Conservation (phyloP, 176 grass and related monocot species). For the Hsuehochloa calcarea region DNA sequence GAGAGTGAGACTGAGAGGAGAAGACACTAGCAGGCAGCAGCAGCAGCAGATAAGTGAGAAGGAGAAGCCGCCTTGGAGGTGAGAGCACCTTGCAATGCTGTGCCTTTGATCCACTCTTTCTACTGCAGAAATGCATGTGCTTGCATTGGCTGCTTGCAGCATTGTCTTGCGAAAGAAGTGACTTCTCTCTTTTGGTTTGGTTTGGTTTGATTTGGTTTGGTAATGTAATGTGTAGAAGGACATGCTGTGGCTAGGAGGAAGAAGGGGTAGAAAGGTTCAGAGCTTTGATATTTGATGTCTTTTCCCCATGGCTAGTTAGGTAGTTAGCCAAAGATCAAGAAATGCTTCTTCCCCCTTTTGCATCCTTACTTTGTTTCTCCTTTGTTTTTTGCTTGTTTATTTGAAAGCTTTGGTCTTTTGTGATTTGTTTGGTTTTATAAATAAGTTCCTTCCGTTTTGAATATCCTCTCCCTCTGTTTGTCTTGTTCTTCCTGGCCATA, state of each 20-base stretch:
- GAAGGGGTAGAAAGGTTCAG: not conserved
- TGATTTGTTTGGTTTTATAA: not conserved
- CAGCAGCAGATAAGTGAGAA: not conserved
- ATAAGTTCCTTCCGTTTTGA: not conserved
- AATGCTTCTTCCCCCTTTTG: not conserved
- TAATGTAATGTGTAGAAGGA: not conserved
- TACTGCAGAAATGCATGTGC: not conserved
- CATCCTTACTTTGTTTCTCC: not conserved
- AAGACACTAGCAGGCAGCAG: not conserved
- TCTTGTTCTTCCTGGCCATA: not conserved
- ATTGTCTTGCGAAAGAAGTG: not conserved
- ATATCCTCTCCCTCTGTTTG: not conserved
- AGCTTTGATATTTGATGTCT: not conserved
- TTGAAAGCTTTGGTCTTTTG: not conserved
- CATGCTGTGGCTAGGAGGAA: not conserved
- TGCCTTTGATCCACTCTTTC: not conserved
- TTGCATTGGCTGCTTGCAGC: not conserved
- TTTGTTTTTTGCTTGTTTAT: not conserved
- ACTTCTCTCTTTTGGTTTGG: not conserved
- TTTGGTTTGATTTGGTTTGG: not conserved
- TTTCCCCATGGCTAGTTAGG: not conserved
- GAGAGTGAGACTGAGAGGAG: not conserved
- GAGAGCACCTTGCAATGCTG: not conserved
- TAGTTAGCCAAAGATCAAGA: not conserved
- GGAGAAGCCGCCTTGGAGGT: slow-evolving; percentile 8